Evolutionary conservation across 495 filamentous ascomycete species (phyloP).

Genomic region (Platismatia glauca): DNA sequence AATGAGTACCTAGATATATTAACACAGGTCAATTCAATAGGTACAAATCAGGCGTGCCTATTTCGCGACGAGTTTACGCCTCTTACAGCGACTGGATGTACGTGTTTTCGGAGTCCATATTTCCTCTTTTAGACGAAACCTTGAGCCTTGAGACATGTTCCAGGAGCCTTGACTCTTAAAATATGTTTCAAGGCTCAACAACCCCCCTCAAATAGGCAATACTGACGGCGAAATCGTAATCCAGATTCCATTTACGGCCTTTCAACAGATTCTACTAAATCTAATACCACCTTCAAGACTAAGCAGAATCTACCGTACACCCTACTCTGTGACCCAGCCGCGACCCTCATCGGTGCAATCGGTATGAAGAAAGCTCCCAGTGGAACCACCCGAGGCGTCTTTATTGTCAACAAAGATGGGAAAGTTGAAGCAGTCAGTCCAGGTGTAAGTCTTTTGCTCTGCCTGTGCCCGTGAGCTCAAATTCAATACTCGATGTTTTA

Average conservation of each 20-base stretch:
- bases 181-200: too few relatives aligned
- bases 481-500: neutral
- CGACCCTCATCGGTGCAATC: slow-evolving; percentile 63
- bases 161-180: too few relatives aligned
- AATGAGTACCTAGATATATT: neutral
- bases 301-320: slow-evolving; percentile 85
- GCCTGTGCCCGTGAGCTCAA: neutral
- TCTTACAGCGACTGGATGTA: slow-evolving; percentile 62
- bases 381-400: slow-evolving; percentile 77
- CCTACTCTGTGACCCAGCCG: slow-evolving; percentile 72
- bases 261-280: slow-evolving; percentile 73
- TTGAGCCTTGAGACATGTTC: too few relatives aligned
- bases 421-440: slow-evolving; percentile 35
- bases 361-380: slow-evolving; percentile 66
- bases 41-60: slow-evolving; percentile 84
- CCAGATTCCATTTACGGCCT: slow-evolving; percentile 73
- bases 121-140: too few relatives aligned
- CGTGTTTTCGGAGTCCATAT: too few relatives aligned
- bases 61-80: slow-evolving; percentile 77
- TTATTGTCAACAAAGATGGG: slow-evolving; percentile 68
- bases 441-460: slow-evolving; percentile 26
- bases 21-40: slow-evolving; percentile 34
- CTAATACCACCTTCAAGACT: slow-evolving; percentile 82
- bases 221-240: too few relatives aligned
- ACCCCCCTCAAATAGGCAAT: too few relatives aligned